phyloP scores from a whole-genome alignment of 2,329 filamentous ascomycete genomes.

The Phyllosticta citribraziliensis region DNA sequence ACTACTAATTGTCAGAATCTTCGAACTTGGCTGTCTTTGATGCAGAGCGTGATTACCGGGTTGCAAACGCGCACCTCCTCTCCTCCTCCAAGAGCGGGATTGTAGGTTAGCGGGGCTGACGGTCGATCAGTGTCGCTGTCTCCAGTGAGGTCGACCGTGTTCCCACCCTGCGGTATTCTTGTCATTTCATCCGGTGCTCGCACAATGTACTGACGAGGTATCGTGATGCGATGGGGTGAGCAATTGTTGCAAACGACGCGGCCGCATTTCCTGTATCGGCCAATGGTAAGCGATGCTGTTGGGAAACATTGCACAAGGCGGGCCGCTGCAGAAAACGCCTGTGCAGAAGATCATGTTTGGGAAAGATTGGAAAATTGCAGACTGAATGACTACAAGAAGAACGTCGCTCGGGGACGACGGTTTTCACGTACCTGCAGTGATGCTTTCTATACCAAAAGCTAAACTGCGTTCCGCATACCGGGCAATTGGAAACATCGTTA shows the following conservation, averaged over 20 bases:
- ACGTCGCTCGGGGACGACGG: too few relatives aligned
- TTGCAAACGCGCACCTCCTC: slow-evolving; percentile 63
- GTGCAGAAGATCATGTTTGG: neutral
- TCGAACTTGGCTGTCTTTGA: neutral
- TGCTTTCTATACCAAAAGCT: slow-evolving; percentile 82
- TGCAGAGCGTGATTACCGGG: slow-evolving; percentile 27
- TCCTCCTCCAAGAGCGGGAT: slow-evolving; percentile 50
- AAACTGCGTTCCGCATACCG: slow-evolving; percentile 73
- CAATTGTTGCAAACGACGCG: slow-evolving; percentile 82
- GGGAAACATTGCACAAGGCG: neutral
- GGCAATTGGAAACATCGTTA: slow-evolving; percentile 68
- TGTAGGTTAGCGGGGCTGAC: slow-evolving; percentile 22
- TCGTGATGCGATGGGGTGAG: slow-evolving; percentile 90
- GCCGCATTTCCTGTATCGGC: slow-evolving; percentile 65
- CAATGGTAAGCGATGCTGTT: neutral
- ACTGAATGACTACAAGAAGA: neutral
- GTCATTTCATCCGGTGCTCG: slow-evolving; percentile 40
- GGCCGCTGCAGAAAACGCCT: neutral
- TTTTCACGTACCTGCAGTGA: slow-evolving; percentile 63
- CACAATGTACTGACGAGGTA: slow-evolving; percentile 87
- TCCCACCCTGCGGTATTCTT: neutral
- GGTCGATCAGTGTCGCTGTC: slow-evolving; percentile 24
- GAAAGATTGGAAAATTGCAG: neutral
- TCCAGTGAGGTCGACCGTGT: slow-evolving; percentile 36
- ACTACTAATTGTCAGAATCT: slow-evolving; percentile 20